Evolutionary conservation across 805 yeast species (phyloP).

Genomic region (Lipomyces chichibuensis): DNA sequence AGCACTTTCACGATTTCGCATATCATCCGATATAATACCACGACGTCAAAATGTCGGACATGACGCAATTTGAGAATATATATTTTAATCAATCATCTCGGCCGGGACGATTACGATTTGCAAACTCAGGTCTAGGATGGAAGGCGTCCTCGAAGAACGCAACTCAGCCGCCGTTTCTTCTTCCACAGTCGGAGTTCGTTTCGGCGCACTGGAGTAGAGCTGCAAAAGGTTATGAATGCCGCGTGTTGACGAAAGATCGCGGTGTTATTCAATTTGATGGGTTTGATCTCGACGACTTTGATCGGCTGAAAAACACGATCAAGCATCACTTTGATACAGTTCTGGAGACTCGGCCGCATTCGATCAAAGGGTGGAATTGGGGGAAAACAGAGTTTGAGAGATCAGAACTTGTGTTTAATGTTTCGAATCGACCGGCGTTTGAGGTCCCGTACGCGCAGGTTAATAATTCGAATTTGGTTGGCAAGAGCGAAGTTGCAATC

Average conservation of each 20-base stretch:
- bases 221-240: constrained; percentile 84
- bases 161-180: constrained; percentile 66
- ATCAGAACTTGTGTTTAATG: constrained; percentile 82
- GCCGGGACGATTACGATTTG: constrained; percentile 89
- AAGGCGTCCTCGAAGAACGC: constrained; percentile 54
- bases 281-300: constrained; percentile 81
- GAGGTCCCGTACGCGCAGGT: constrained; percentile 85
- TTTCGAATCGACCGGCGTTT: constrained; percentile 85
- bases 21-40: not conserved
- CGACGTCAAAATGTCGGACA: constrained; percentile 30
- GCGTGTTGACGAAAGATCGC: constrained; percentile 83
- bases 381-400: constrained; percentile 91
- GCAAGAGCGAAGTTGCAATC: constrained; percentile 89
- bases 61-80: constrained; percentile 80
- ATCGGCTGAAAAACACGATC: constrained; percentile 77
- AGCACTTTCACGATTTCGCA: not conserved
- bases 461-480: constrained; percentile 83
- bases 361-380: constrained; percentile 99
- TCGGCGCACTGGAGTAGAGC: constrained; percentile 91
- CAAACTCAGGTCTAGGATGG: constrained; percentile 98
- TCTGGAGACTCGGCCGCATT: constrained; percentile 85
- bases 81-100: constrained; percentile 83
- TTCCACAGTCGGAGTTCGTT: constrained; percentile 83
- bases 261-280: constrained; percentile 92
- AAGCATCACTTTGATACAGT: constrained; percentile 72